phyloP scores from a whole-genome alignment of 78 protist genomes.

The Polysphondylium violaceum region DNA sequence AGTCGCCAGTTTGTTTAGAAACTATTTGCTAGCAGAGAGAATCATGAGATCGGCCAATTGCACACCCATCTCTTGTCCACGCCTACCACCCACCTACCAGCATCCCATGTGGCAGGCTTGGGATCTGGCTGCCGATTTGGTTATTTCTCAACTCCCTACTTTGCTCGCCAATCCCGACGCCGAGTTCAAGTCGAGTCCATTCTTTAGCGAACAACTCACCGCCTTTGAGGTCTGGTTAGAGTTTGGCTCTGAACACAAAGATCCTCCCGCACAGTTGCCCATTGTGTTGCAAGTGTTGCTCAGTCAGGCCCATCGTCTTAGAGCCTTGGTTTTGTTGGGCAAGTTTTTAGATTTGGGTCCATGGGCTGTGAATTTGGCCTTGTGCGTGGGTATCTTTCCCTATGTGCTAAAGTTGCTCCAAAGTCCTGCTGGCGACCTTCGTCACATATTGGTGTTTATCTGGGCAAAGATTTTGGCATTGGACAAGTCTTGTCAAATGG shows the following conservation, averaged over 20 bases:
- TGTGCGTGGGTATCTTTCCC: conserved; percentile 98
- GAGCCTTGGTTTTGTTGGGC: conserved; percentile 95
- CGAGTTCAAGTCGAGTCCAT: conserved; percentile 79
- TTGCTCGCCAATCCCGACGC: conserved; percentile 69
- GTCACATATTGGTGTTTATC: conserved; percentile 91
- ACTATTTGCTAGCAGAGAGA: conserved; percentile 98
- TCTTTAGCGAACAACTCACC: conserved; percentile 96
- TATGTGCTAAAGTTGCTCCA: conserved; percentile 96
- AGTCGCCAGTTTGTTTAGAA: conserved; percentile 96
- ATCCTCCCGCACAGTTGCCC: conserved; percentile 97
- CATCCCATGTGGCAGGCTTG: conserved; percentile 92
- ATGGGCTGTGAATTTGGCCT: conserved; percentile 96
- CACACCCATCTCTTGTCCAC: conserved; percentile 96
- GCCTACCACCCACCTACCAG: conserved; percentile 91
- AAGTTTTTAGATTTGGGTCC: conserved; percentile 95
- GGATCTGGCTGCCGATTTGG: conserved; percentile 95
- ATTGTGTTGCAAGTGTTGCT: conserved; percentile 96
- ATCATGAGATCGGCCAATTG: conserved; percentile 91
- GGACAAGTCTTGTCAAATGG: conserved; percentile 87
- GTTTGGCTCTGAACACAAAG: conserved; percentile 81
- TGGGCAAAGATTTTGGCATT: conserved; percentile 92
- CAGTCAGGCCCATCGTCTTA: conserved; percentile 92
- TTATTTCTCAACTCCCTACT: conserved; percentile 89
- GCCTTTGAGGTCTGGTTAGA: conserved; percentile 97
- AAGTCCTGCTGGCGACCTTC: conserved; percentile 81